These are phyloP conservation scores for Calonectria pauciramosa DNA, from an alignment of 2,329 filamentous ascomycete genomes.

Conservation along the genomic window DNA sequence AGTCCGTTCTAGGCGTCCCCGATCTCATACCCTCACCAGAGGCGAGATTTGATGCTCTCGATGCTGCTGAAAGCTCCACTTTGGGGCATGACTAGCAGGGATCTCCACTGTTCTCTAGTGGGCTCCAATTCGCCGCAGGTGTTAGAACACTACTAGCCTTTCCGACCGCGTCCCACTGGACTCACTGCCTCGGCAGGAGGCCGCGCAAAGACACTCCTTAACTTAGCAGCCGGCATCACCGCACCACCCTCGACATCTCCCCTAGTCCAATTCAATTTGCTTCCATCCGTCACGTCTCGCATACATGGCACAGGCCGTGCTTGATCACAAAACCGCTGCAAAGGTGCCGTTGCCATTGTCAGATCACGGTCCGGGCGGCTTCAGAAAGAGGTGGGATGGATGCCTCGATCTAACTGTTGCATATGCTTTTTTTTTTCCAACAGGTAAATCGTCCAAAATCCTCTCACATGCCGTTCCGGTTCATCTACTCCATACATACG, in stretches of 20 bases:
- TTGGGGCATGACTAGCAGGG: conserved; percentile 39
- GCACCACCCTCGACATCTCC: conserved; percentile 30
- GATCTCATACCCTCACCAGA: conserved; percentile 41
- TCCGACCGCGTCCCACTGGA: not conserved
- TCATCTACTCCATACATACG: not conserved
- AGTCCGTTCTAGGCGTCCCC: conserved; percentile 23
- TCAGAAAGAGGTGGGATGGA: conserved; percentile 11
- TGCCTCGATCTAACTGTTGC: conserved; percentile 8
- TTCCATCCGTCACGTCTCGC: conserved; percentile 39
- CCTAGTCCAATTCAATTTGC: conserved; percentile 39
- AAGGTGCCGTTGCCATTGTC: conserved; percentile 11
- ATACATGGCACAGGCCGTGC: conserved; percentile 21
- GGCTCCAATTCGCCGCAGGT: conserved; percentile 19
- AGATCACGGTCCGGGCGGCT: conserved; percentile 13
- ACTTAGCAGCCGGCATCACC: conserved; percentile 37
- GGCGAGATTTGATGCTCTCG: conserved; percentile 43
- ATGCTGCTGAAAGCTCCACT: conserved; percentile 38
- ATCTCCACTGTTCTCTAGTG: conserved; percentile 23
- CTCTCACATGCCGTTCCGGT: too few relatives aligned
- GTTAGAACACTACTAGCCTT: conserved; percentile 28
- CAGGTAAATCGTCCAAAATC: not conserved
- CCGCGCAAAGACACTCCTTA: conserved; percentile 34
- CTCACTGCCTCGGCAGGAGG: not conserved
- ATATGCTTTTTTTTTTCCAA: not conserved
- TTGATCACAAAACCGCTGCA: conserved; percentile 11